Evolutionary conservation across 192 early-diverging fungal species (phyloP).

Genomic region (Rhizoclosmatium globosum): DNA sequence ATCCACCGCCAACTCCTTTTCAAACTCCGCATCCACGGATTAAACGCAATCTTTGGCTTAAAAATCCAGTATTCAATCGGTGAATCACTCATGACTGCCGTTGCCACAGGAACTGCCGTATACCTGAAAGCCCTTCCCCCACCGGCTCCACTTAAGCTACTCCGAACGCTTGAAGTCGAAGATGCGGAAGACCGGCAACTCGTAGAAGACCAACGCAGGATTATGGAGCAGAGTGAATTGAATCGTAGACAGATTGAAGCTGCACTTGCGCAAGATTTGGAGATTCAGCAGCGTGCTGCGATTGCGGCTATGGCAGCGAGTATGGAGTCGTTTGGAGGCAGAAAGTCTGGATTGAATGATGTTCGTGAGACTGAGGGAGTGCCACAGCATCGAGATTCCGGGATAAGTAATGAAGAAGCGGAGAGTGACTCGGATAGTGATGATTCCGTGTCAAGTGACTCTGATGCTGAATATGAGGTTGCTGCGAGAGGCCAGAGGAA

Average conservation of each 20-base stretch:
- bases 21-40: constrained; percentile 78
- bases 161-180: constrained; percentile 74
- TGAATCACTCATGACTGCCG: constrained; percentile 67
- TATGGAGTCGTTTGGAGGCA: constrained; percentile 15
- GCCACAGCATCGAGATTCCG: not conserved
- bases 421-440: constrained; percentile 48
- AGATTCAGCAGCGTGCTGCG: not conserved
- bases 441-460: constrained; percentile 38
- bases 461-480: constrained; percentile 48
- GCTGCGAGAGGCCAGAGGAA: constrained; percentile 32
- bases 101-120: constrained; percentile 76
- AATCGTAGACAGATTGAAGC: constrained; percentile 71
- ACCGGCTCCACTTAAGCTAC: constrained; percentile 74
- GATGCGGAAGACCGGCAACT: constrained; percentile 77
- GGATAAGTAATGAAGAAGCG: constrained; percentile 12
- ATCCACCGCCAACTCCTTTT: constrained; percentile 82
- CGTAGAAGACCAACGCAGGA: constrained; percentile 72
- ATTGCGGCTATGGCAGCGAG: constrained; percentile 2
- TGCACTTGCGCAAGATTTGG: constrained; percentile 31
- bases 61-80: constrained; percentile 65
- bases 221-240: constrained; percentile 69
- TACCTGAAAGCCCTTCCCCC: constrained; percentile 75
- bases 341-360: not conserved
- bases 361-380: not conserved
- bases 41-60: constrained; percentile 80